phyloP scores from a whole-genome alignment of 1,139 yeast genomes.

The Zygosaccharomyces sapae region DNA sequence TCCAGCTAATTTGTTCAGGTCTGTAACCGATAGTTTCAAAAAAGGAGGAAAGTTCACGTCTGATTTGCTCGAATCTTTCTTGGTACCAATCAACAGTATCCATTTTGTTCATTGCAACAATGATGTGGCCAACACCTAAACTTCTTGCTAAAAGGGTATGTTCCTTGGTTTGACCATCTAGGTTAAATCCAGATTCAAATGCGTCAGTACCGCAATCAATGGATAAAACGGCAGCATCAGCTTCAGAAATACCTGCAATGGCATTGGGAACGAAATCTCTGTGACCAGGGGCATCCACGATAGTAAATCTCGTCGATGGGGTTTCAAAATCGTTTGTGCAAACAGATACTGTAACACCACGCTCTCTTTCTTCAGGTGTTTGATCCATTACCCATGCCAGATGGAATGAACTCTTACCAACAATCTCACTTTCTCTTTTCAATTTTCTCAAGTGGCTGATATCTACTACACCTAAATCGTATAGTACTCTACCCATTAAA shows the following conservation, averaged over 20 bases:
- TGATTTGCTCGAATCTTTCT: slow-evolving; percentile 60
- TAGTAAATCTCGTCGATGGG: slow-evolving; percentile 58
- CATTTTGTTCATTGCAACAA: slow-evolving; percentile 85
- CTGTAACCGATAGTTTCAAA: slow-evolving; percentile 62
- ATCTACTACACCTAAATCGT: slow-evolving; percentile 78
- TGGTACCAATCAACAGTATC: slow-evolving; percentile 71
- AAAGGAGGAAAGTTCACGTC: slow-evolving; percentile 53
- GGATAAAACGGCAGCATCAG: slow-evolving; percentile 50
- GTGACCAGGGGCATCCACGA: slow-evolving; percentile 98
- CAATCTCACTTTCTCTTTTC: slow-evolving; percentile 71
- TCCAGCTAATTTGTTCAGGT: slow-evolving; percentile 50
- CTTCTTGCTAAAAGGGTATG: slow-evolving; percentile 81
- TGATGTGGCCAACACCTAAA: slow-evolving; percentile 69
- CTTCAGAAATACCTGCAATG: slow-evolving; percentile 95
- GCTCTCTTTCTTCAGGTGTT: slow-evolving; percentile 78
- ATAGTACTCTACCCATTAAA: slow-evolving; percentile 79
- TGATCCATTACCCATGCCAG: slow-evolving; percentile 98
- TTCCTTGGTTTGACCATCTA: slow-evolving; percentile 93
- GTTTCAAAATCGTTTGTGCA: slow-evolving; percentile 84
- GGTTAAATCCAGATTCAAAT: slow-evolving; percentile 80
- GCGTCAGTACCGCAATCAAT: slow-evolving; percentile 76
- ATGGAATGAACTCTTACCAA: slow-evolving; percentile 91
- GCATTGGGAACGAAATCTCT: slow-evolving; percentile 96
- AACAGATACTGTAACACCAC: slow-evolving; percentile 94
- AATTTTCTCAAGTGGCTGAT: slow-evolving; percentile 70